Percentiles rank a stretch among this genome's conserved stretches.
Conservation (phyloP, 1,139 yeast genomes). For the Geotrichum reessii region DNA sequence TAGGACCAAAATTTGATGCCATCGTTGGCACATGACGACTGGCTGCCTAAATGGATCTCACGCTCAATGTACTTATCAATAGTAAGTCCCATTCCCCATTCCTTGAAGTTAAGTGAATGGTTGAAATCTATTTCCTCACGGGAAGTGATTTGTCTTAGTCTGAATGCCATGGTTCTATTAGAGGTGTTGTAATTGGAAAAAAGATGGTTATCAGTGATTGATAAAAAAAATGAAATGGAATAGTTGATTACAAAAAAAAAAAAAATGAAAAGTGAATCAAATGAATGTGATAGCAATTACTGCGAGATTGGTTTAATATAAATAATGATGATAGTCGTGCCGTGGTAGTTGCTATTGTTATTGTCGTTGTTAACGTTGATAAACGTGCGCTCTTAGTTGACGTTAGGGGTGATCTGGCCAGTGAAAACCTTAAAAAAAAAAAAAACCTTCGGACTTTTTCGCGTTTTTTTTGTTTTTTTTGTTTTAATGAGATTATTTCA, state of each 20-base stretch:
- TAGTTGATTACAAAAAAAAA: too few species aligned
- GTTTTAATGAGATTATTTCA: background rate
- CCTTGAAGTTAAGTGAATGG: conserved; percentile 43
- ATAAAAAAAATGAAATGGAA: background rate
- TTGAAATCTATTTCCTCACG: conserved; percentile 45
- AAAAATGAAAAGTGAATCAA: too few species aligned
- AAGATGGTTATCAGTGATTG: background rate
- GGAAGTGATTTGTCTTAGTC: conserved; percentile 31
- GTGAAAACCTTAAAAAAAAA: background rate
- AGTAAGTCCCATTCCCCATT: conserved; percentile 44
- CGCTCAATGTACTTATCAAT: conserved; percentile 30
- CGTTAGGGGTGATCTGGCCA: conserved; percentile 9
- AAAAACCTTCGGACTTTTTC: background rate
- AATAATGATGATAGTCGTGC: background rate
- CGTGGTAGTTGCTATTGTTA: background rate
- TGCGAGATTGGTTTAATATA: background rate
- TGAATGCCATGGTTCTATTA: background rate
- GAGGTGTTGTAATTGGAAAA: background rate
- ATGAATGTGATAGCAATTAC: too few species aligned
- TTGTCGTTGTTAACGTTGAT: background rate
- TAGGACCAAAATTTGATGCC: conserved; percentile 31
- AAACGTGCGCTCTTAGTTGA: conserved; percentile 6
- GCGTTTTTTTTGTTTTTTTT: background rate
- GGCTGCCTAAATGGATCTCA: conserved; percentile 26
- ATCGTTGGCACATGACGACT: conserved; percentile 22